Evolutionary conservation across 371 early-diverging fungal genomes (phyloP), one percentile per base, ranked within the genome.

Genomic region (Actinomucor elegans): DNA sequence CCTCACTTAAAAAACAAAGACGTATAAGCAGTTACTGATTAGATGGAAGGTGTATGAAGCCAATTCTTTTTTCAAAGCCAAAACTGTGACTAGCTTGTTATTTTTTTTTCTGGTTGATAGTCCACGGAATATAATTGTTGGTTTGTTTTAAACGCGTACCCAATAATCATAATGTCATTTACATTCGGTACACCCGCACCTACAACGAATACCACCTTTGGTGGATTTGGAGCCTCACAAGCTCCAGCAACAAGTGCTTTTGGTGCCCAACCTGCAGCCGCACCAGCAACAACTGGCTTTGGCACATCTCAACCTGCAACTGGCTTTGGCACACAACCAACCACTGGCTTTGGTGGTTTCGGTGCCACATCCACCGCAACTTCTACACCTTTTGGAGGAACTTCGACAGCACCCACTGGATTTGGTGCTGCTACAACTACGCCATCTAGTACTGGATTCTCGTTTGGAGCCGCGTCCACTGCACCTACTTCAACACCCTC

Each of bases 151-250:
- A n/a, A n/a, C n/a, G n/a, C n/a, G n/a, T n/a, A n/a, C 3, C 9
- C 2, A 31, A 32, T n/a, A 27, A 31, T 37, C 5, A 45, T 11
- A 26, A 64, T 64, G 65, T 26, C 60, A 36, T 59, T 59, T 52
- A 20, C 52, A 40, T 64, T 64, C 35, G 60, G 59, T 35, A 58
- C 72, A 23, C 63, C 67, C 14, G 52, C 64, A 24, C 48, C 68
- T 3, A 52, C 68, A 36, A 51, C 21, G 52, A 28, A 37, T 24
- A 31, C 58, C 5, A 24, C 5, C 8, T 28, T 51, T 36, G 57
- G 60, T 23, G 51, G 62, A 2, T 67, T 67, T 31, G 67, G 67
- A 21, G 36, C 61, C n/a, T 29, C 67, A 51, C 36, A 57, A 17
- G 17, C 64, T 12, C 15, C 60, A 17, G 44, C 64, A 5, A 58